These are phyloP conservation scores for Penicillium sp. DNA, from an alignment of 2,329 filamentous ascomycete genomes.

Conservation along the genomic window DNA sequence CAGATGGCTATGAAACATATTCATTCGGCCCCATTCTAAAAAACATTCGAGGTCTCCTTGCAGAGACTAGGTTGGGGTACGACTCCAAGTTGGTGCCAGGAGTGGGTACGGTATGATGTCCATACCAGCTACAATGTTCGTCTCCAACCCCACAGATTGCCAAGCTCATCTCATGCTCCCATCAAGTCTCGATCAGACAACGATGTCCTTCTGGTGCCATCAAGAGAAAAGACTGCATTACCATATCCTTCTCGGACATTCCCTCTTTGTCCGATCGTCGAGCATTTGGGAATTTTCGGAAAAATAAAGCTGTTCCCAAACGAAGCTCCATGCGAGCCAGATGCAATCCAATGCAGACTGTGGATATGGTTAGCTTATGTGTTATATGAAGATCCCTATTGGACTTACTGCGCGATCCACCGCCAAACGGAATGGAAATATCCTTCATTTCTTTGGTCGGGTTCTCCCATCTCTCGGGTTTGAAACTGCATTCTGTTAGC, in stretches of 20 bases:
- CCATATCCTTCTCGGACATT: constrained; percentile 42
- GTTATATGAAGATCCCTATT: neutral
- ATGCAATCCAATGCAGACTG: constrained; percentile 65
- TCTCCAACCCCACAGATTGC: neutral
- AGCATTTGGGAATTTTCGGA: constrained; percentile 36
- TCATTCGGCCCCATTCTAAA: neutral
- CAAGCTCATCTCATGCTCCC: neutral
- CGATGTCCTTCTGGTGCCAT: constrained; percentile 44
- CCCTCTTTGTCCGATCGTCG: constrained; percentile 20
- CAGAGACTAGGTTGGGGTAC: neutral
- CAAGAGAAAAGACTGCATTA: constrained; percentile 45
- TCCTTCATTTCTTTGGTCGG: constrained; percentile 46
- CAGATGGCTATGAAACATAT: neutral
- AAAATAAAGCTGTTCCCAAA: constrained; percentile 53
- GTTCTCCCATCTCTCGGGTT: constrained; percentile 27
- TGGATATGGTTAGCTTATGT: neutral
- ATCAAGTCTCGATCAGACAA: constrained; percentile 35
- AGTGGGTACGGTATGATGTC: neutral
- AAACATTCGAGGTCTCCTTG: neutral
- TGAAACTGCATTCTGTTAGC: constrained; percentile 14
- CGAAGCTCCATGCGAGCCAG: constrained; percentile 61
- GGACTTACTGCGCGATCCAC: constrained; percentile 56
- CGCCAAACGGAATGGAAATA: constrained; percentile 67
- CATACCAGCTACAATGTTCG: neutral
- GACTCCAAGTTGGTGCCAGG: neutral